These are phyloP conservation scores for Cladorrhinum samala DNA, from an alignment of 495 filamentous ascomycete genomes.

Conservation along the genomic window DNA sequence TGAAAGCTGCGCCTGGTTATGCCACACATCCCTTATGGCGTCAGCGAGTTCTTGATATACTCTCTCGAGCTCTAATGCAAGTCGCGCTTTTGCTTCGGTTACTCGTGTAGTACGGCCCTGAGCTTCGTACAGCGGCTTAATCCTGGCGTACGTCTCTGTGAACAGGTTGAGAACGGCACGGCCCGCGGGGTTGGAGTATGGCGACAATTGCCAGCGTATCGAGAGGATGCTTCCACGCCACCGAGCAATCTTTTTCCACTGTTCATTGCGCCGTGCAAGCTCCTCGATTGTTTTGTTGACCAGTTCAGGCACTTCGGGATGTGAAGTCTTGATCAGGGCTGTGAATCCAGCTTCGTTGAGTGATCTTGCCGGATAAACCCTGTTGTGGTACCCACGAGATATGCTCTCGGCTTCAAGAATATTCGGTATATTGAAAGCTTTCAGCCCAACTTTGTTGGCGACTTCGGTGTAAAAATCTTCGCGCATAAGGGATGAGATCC, in stretches of 20 bases:
- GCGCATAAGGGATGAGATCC: slow-evolving; percentile 2
- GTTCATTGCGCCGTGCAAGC: background rate
- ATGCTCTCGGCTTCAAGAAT: background rate
- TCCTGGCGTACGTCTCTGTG: background rate
- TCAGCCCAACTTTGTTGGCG: background rate
- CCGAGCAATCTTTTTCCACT: background rate
- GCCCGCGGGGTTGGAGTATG: background rate
- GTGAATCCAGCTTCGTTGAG: no score
- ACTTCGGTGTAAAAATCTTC: slow-evolving; percentile 2
- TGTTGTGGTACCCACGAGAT: background rate
- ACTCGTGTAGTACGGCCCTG: background rate
- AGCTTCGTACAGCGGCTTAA: background rate
- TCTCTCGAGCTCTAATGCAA: background rate
- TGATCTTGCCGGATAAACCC: no score
- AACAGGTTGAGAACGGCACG: background rate
- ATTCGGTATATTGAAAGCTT: background rate
- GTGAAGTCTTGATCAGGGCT: no score
- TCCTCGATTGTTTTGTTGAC: background rate
- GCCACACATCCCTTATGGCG: background rate
- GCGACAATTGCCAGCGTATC: background rate
- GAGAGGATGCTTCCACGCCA: background rate
- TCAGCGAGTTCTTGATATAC: background rate
- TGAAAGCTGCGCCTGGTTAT: background rate
- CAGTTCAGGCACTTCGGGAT: no score
- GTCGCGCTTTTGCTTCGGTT: background rate